These are phyloP conservation scores for Didymella arachidicola DNA, from an alignment of 2,329 filamentous ascomycete species.

Conservation along the genomic window DNA sequence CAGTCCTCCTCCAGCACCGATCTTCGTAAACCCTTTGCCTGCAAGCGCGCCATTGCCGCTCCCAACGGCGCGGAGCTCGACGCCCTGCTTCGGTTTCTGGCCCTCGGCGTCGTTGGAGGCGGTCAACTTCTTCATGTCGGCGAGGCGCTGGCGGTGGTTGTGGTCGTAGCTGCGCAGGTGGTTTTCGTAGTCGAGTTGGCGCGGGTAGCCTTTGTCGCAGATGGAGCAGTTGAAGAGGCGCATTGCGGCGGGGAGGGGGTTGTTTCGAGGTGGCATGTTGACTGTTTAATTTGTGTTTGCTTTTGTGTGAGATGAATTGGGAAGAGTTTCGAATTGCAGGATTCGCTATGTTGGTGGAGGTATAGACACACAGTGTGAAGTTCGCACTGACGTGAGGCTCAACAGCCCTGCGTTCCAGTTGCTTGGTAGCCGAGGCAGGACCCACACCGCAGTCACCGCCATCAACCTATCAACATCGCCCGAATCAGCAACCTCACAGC, in stretches of 20 bases:
- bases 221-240: slow-evolving; percentile 64
- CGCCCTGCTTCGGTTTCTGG: slow-evolving; percentile 29
- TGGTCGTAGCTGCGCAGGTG: slow-evolving; percentile 96
- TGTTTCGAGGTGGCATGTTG: slow-evolving; percentile 47
- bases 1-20: slow-evolving; percentile 28
- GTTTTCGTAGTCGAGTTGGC: slow-evolving; percentile 95
- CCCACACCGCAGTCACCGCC: slow-evolving; percentile 23
- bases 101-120: slow-evolving; percentile 38
- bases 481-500: slow-evolving; percentile 31
- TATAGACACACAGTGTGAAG: not conserved
- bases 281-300: slow-evolving; percentile 26
- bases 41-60: slow-evolving; percentile 31
- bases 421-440: slow-evolving; percentile 3
- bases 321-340: too few relatives aligned
- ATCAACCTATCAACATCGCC: slow-evolving; percentile 44
- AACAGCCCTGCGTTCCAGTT: slow-evolving; percentile 1
- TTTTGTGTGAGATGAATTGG: not conserved
- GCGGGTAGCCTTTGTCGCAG: slow-evolving; percentile 90
- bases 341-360: not conserved
- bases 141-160: slow-evolving; percentile 76
- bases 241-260: slow-evolving; percentile 54
- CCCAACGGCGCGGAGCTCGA: slow-evolving; percentile 37
- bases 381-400: not conserved
- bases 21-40: slow-evolving; percentile 38
- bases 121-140: slow-evolving; percentile 78